phyloP scores from a whole-genome alignment of 2,329 filamentous ascomycete species.

The Fusarium fracticaudum region DNA sequence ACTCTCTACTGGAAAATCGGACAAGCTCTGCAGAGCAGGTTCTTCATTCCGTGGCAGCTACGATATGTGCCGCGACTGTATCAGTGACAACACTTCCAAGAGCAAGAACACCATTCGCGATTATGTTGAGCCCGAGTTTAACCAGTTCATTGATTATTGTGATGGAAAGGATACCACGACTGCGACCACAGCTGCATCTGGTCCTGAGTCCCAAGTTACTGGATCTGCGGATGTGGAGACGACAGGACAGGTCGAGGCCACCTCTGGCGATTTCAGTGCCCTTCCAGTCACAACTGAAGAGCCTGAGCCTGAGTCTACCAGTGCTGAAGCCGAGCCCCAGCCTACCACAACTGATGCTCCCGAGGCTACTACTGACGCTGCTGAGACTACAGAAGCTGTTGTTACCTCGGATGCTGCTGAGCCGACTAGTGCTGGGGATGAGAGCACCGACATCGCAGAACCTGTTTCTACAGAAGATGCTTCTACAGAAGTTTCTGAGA shows the following conservation, averaged over 20 bases:
- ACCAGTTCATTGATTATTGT: constrained; percentile 60
- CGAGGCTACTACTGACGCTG: constrained; percentile 11
- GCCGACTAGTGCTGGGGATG: background rate
- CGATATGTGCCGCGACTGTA: constrained; percentile 55
- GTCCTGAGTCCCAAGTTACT: constrained; percentile 40
- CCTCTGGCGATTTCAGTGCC: constrained; percentile 32
- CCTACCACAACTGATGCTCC: constrained; percentile 9
- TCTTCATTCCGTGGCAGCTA: constrained; percentile 55
- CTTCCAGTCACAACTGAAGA: constrained; percentile 20
- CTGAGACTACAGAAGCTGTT: background rate
- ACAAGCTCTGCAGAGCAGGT: constrained; percentile 53
- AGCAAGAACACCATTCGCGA: constrained; percentile 43
- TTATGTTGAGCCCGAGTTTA: constrained; percentile 52
- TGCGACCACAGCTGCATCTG: constrained; percentile 12
- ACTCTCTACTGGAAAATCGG: constrained; percentile 57
- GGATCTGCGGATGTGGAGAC: constrained; percentile 36
- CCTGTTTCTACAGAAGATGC: background rate
- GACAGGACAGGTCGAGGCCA: constrained; percentile 40
- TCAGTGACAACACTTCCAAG: constrained; percentile 41
- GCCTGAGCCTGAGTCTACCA: background rate
- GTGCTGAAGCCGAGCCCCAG: constrained; percentile 1
- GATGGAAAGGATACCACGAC: constrained; percentile 35
- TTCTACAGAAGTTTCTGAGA: background rate
- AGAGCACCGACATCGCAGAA: background rate
- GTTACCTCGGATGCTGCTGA: background rate